A percentile compares a stretch with the other conserved stretches of the same genome.
Evolutionary conservation across 2,329 filamentous ascomycete species (phyloP).

Genomic region (Pezicula carpinea): DNA sequence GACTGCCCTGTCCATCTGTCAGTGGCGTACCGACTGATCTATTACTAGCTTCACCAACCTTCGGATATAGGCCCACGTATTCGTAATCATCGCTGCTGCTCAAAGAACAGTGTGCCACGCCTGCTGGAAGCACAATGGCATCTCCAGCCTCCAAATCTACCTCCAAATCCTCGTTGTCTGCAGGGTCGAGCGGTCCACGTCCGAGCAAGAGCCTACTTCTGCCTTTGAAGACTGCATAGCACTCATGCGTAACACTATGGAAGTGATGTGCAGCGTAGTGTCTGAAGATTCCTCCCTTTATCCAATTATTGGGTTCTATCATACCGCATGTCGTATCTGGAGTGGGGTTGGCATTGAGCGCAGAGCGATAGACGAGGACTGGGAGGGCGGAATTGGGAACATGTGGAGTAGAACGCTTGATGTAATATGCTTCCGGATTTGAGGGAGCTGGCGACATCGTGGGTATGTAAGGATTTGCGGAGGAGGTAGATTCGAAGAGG

Average conservation of each 20-base stretch:
- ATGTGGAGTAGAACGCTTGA: conserved; percentile 18
- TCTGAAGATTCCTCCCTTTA: conserved; percentile 24
- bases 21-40: not conserved
- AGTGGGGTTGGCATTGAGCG: conserved; percentile 23
- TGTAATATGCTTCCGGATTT: conserved; percentile 12
- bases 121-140: conserved; percentile 32
- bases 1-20: conserved; percentile 11
- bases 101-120: conserved; percentile 29
- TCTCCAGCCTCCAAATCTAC: conserved; percentile 24
- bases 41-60: conserved; percentile 16
- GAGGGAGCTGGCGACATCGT: conserved; percentile 9
- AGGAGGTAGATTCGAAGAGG: not conserved
- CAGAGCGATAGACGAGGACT: conserved; percentile 31
- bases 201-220: conserved; percentile 27
- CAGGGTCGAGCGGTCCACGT: conserved; percentile 21
- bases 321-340: conserved; percentile 16
- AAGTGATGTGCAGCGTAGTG: conserved; percentile 22
- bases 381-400: conserved; percentile 31
- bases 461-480: not conserved
- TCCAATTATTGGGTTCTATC: conserved; percentile 29
- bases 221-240: conserved; percentile 30
- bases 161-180: conserved; percentile 8
- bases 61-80: conserved; percentile 32
- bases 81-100: conserved; percentile 27
- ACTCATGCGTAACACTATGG: conserved; percentile 34